Evolutionary conservation across 108 stramenopile species (phyloP), one percentile per base, ranked within the genome.

Genomic region (Cyclotella atomus): DNA sequence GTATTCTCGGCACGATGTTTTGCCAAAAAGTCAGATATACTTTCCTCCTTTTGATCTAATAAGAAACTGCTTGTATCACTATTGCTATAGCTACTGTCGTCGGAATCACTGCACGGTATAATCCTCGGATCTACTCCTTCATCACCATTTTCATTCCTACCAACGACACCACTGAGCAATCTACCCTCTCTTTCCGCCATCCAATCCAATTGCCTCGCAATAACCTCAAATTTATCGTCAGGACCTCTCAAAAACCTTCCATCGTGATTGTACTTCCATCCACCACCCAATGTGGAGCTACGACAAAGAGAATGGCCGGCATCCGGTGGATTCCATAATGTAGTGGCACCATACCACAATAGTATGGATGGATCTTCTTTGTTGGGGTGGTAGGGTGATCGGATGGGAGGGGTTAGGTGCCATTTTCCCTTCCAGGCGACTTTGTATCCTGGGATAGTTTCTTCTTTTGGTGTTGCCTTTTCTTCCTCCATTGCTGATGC

Each of bases 401-500:
- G 34, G n/a, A 61, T 25, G 21, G 59, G 68, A 12, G 64, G 68
- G 36, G 55, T 56, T 28, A 88, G 57, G 50, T 88, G 84, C 87
- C 87, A 88, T 63, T 88, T 88, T 24, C 87, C 87, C 41, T 84
- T 83, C 84, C 84, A 88, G 59, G 78, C 84, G 10, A 72, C 64
- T 53, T 74, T 44, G 49, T 87, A 87, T 60, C 82, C 84, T 16
- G 78, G 14, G 46, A 53, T 17, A 57, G 38, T 45, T 68, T 82
- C 45, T 43, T 56, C 45, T 75, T 56, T 28, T 25, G n/a, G n/a
- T n/a, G n/a, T n/a, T n/a, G n/a, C n/a, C n/a, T n/a, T n/a, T n/a
- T n/a, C n/a, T n/a, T n/a, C n/a, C n/a, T n/a, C n/a, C n/a, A n/a
- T n/a, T n/a, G n/a, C n/a, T n/a, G n/a, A n/a, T n/a, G n/a, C n/a